Base-by-base conservation (phyloP, 2,329 filamentous ascomycete genomes). In the Rutstroemia sp. region DNA sequence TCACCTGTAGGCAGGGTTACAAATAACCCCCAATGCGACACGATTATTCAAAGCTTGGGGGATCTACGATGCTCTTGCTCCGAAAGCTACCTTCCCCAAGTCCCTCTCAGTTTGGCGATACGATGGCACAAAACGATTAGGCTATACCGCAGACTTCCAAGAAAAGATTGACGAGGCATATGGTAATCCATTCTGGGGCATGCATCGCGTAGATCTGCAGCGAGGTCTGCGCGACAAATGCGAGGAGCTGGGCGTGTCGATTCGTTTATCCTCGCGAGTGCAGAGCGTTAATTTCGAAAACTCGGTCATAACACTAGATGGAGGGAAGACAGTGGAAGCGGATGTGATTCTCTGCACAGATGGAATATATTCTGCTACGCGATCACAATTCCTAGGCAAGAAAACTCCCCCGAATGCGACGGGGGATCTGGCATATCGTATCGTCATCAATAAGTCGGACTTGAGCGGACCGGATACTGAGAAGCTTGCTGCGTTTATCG, bases 301-400 rank as follows among this genome's bases (percentile, higher is more conserved):
- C 19, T 57, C 58, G 16, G 44, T 53, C 4, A 61, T 66, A 3
- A 64, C 48, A 23, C 48, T 66, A 5, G 59, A 62, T 10, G 51
- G 38, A 2, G 62, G 62, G 0, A 68, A 71, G 4, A 68, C 62
- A 1, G 72, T 73, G 2, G 66, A 67, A 0, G 78, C 74, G 2
- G 81, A 87, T 61, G 68, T 87, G 6, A 71, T 88, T 5, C 73
- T 88, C 1, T 83, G 76, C 0, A 82, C 83, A 0, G 85, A 88
- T 60, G 84, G 84, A 0, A 69, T 87, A 0, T 85, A 82, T 81
- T 85, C 81, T 2, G 71, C 72, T 12, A 82, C 77, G 46, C 75
- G 83, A 0, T 73, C 76, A 51, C 70, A 70, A 3, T 76, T 80
- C 16, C 67, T 80, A 0, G 74, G 74, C 0, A 69, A 65, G 0